Percentiles rank a stretch among this genome's conserved stretches.
Conservation (phyloP, 2,329 filamentous ascomycete species). For the Colletotrichum liaoningense region DNA sequence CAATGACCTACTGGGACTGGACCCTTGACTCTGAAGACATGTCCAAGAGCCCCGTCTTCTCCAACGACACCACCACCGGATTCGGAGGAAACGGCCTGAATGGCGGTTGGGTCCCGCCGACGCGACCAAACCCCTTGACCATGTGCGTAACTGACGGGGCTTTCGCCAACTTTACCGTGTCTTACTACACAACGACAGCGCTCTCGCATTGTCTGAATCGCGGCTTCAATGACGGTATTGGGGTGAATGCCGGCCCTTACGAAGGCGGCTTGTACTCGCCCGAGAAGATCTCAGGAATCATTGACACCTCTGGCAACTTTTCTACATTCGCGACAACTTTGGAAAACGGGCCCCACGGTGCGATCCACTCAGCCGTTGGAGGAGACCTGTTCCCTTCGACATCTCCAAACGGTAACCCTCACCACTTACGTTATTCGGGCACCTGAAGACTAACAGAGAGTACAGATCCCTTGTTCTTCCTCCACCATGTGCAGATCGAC, state of each 20-base stretch:
- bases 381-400: slow-evolving; percentile 44
- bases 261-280: slow-evolving; percentile 12
- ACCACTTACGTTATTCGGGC: not conserved
- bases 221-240: slow-evolving; percentile 36
- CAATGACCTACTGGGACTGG: slow-evolving; percentile 49
- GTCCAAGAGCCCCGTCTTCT: slow-evolving; percentile 39
- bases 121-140: slow-evolving; percentile 18
- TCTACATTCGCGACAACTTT: slow-evolving; percentile 31
- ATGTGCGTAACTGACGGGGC: slow-evolving; percentile 39
- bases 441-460: not conserved
- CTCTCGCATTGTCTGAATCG: slow-evolving; percentile 42
- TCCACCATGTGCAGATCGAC: slow-evolving; percentile 39
- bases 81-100: slow-evolving; percentile 45
- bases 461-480: slow-evolving; percentile 39
- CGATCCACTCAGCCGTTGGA: slow-evolving; percentile 39
- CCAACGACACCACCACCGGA: slow-evolving; percentile 35
- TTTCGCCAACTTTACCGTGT: slow-evolving; percentile 39
- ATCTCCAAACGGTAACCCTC: slow-evolving; percentile 39
- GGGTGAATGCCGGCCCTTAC: slow-evolving; percentile 12
- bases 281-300: slow-evolving; percentile 30
- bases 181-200: slow-evolving; percentile 31
- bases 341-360: slow-evolving; percentile 43
- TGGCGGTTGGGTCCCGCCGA: not conserved
- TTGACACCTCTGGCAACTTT: slow-evolving; percentile 31
- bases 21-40: slow-evolving; percentile 43